phyloP scores from a whole-genome alignment of 2,329 filamentous ascomycete species.

The Intubia oerlemansii region DNA sequence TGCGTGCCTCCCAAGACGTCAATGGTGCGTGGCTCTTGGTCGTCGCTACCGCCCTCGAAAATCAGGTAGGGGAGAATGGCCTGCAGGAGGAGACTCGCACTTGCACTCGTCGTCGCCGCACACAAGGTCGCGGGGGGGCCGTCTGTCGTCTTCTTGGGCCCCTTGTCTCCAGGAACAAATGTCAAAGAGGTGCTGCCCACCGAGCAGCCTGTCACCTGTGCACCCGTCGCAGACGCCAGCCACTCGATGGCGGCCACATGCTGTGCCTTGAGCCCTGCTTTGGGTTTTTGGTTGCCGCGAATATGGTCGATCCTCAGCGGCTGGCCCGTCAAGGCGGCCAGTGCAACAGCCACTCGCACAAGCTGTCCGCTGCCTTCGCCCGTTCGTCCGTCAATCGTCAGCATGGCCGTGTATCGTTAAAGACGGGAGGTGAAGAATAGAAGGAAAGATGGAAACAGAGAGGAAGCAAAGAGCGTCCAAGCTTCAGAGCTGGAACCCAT shows the following conservation, averaged over 20 bases:
- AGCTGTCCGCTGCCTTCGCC: conserved; percentile 43
- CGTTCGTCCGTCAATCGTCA: conserved; percentile 31
- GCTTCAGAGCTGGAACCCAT: too few species aligned
- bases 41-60: conserved; percentile 14
- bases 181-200: conserved; percentile 29
- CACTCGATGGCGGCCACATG: conserved; percentile 34
- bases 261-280: conserved; percentile 34
- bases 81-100: conserved; percentile 35
- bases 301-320: conserved; percentile 32
- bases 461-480: too few species aligned
- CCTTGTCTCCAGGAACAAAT: conserved; percentile 20
- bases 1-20: conserved; percentile 38
- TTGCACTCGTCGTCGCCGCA: conserved; percentile 28
- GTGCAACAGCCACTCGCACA: conserved; percentile 30
- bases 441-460: too few species aligned
- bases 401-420: too few species aligned
- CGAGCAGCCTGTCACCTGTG: conserved; percentile 25
- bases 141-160: too few species aligned
- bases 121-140: conserved; percentile 5
- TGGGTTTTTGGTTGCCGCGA: conserved; percentile 23
- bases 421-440: too few species aligned
- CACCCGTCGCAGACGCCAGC: conserved; percentile 28
- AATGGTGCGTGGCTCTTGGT: conserved; percentile 23
- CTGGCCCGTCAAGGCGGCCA: conserved; percentile 32
- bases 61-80: conserved; percentile 37